Conservation (phyloP, 2,329 filamentous ascomycete species). For the Paecilomyces formosus region DNA sequence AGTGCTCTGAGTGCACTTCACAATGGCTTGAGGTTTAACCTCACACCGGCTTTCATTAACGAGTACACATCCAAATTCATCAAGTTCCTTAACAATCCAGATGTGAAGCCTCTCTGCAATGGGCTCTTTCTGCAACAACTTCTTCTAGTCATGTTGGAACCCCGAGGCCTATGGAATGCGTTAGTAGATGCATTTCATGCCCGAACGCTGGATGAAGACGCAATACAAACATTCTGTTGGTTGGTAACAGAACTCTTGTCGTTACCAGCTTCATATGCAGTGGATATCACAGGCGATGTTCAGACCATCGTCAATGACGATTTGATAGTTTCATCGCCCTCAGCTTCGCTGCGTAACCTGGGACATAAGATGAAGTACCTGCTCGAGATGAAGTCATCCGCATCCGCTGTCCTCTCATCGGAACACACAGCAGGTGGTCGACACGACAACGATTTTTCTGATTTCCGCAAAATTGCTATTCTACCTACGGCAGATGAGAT, state of each 20-base stretch:
- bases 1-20: slow-evolving; percentile 30
- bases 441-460: slow-evolving; percentile 63
- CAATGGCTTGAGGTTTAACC: slow-evolving; percentile 38
- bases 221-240: too few species aligned
- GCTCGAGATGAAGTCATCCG: slow-evolving; percentile 19
- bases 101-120: slow-evolving; percentile 42
- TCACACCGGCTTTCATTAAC: slow-evolving; percentile 41
- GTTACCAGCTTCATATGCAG: too few species aligned
- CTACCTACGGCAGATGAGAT: slow-evolving; percentile 62
- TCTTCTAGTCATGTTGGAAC: slow-evolving; percentile 40
- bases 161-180: too few species aligned
- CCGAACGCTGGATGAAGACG: too few species aligned
- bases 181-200: too few species aligned
- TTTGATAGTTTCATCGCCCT: too few species aligned
- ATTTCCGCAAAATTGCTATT: slow-evolving; percentile 56
- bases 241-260: too few species aligned
- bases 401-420: not conserved
- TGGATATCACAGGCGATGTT: too few species aligned
- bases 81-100: slow-evolving; percentile 33
- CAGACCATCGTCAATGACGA: too few species aligned
- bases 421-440: slow-evolving; percentile 50
- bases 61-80: slow-evolving; percentile 28
- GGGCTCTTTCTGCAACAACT: slow-evolving; percentile 45
- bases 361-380: slow-evolving; percentile 38
- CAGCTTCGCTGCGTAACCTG: slow-evolving; percentile 24